phyloP scores from a whole-genome alignment of 2,329 filamentous ascomycete genomes.

The Whalleya microplaca region DNA sequence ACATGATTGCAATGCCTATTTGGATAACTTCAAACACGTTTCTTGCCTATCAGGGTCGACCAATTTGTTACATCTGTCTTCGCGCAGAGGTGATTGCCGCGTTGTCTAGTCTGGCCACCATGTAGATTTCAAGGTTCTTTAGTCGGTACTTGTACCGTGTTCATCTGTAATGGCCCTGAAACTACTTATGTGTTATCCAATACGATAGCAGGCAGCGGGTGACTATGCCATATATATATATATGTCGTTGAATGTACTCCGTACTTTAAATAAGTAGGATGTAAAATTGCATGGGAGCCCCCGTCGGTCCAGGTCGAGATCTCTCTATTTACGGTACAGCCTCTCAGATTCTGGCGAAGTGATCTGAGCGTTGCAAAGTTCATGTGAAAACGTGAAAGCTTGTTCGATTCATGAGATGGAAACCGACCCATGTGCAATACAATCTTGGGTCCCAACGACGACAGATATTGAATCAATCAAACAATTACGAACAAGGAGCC shows the following conservation, averaged over 20 bases:
- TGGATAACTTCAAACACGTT: slow-evolving; percentile 17
- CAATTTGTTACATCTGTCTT: neutral
- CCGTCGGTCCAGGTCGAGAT: too few relatives aligned
- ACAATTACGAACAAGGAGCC: neutral
- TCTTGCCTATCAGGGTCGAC: slow-evolving; percentile 1
- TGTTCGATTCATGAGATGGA: neutral
- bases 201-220: neutral
- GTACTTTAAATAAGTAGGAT: too few relatives aligned
- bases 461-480: neutral
- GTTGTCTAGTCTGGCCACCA: neutral
- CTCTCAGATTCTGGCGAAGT: too few relatives aligned
- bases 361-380: neutral
- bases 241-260: too few relatives aligned
- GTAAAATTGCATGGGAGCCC: too few relatives aligned
- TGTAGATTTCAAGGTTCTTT: neutral
- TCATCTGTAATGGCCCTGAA: neutral
- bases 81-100: neutral
- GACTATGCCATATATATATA: neutral
- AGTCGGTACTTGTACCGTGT: neutral
- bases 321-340: too few relatives aligned
- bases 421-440: neutral
- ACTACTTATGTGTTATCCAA: neutral
- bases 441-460: too few relatives aligned
- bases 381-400: neutral
- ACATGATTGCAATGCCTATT: slow-evolving; percentile 8